These are phyloP conservation scores for Antonospora locustae DNA, from an alignment of 371 early-diverging fungal genomes.

Conservation along the genomic window DNA sequence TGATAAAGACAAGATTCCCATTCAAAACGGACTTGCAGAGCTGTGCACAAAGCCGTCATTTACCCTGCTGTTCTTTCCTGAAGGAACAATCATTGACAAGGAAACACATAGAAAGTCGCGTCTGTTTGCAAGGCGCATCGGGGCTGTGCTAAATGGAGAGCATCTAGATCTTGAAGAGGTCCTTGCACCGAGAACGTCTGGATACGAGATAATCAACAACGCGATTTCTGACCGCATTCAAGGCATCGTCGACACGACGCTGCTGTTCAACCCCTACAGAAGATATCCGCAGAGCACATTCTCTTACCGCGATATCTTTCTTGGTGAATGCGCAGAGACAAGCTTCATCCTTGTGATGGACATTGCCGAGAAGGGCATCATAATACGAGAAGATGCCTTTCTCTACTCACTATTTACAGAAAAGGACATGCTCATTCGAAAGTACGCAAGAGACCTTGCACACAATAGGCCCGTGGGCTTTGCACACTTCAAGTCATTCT, in stretches of 20 bases:
- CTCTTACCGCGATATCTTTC: constrained; percentile 19
- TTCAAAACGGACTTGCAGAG: constrained; percentile 20
- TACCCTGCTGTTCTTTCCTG: constrained; percentile 48
- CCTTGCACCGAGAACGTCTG: constrained; percentile 46
- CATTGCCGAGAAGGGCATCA: background rate
- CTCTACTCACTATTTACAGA: background rate
- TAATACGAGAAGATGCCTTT: background rate
- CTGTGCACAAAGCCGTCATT: constrained; percentile 22
- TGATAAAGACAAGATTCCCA: constrained; percentile 28
- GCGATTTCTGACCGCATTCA: constrained; percentile 21
- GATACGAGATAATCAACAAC: constrained; percentile 40
- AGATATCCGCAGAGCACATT: constrained; percentile 33
- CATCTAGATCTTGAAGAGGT: constrained; percentile 11
- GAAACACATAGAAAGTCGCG: constrained; percentile 30
- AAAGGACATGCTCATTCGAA: background rate
- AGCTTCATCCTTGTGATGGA: constrained; percentile 31
- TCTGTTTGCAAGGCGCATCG: constrained; percentile 22
- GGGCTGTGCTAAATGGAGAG: constrained; percentile 7
- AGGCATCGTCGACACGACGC: constrained; percentile 45
- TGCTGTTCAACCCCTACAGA: constrained; percentile 41
- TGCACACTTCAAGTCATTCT: no score
- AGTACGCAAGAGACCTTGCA: background rate
- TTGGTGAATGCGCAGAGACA: constrained; percentile 15
- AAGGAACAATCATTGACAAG: constrained; percentile 51
- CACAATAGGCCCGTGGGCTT: no score